phyloP scores from a whole-genome alignment of 495 filamentous ascomycete genomes.

The Endocarpon pusillum region DNA sequence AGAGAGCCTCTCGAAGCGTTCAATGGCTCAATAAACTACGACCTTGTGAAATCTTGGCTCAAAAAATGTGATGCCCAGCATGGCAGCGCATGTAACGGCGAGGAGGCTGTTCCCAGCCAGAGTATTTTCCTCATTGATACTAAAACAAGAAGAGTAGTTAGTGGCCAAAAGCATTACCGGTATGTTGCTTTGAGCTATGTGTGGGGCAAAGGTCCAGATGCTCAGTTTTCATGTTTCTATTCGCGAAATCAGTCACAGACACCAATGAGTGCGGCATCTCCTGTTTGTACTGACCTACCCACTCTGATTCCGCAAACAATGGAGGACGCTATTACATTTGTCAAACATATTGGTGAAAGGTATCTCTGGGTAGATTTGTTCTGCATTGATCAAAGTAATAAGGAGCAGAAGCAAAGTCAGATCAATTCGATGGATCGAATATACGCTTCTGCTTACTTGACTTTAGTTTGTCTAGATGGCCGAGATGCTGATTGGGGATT shows the following conservation, averaged over 20 bases:
- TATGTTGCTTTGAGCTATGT: slow-evolving; percentile 2
- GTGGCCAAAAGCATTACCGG: background rate
- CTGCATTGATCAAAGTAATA: slow-evolving; percentile 17
- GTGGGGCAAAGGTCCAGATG: background rate
- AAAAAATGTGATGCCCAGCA: background rate
- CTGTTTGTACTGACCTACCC: too few relatives aligned
- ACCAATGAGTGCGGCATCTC: too few relatives aligned
- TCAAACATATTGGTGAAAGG: slow-evolving; percentile 10
- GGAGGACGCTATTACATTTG: slow-evolving; percentile 15
- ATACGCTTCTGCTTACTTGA: slow-evolving; percentile 1
- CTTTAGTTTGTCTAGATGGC: too few relatives aligned
- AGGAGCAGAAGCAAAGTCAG: slow-evolving; percentile 12
- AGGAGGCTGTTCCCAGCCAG: background rate
- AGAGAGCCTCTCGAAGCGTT: too few relatives aligned
- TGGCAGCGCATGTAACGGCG: background rate
- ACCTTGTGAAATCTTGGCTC: background rate
- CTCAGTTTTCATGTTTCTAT: too few relatives aligned
- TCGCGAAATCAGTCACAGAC: too few relatives aligned
- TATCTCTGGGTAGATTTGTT: slow-evolving; percentile 22
- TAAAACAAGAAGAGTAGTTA: background rate
- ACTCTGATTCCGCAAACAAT: slow-evolving; percentile 9
- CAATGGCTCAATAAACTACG: background rate
- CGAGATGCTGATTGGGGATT: too few relatives aligned
- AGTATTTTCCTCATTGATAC: slow-evolving; percentile 1
- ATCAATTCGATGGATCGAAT: slow-evolving; percentile 6